Percentiles rank a stretch among this genome's conserved stretches.
These are phyloP conservation scores for Cicer yamashitae DNA, from an alignment of 306 rosid genomes.

Conservation along the genomic window DNA sequence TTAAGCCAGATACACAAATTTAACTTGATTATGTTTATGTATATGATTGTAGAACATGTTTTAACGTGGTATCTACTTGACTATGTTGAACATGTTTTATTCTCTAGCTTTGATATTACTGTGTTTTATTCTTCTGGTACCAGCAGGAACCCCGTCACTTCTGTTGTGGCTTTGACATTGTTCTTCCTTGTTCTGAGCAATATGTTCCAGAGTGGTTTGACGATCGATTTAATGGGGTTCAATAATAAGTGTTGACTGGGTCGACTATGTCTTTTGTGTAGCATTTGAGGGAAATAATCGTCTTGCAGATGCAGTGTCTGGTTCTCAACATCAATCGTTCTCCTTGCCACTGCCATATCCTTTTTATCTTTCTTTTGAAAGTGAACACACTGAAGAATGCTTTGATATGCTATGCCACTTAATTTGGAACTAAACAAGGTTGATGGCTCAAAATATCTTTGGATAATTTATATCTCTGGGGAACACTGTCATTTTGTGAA, in stretches of 20 bases:
- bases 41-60: no score
- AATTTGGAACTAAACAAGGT: background rate
- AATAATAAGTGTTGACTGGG: background rate
- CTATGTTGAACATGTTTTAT: no score
- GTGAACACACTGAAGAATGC: background rate
- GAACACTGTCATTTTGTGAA: slow-evolving; percentile 28
- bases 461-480: slow-evolving; percentile 18
- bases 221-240: background rate
- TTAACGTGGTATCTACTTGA: no score
- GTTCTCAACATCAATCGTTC: background rate
- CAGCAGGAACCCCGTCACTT: slow-evolving; percentile 14
- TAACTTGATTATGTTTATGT: no score
- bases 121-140: background rate
- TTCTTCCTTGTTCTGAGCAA: background rate
- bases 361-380: slow-evolving; percentile 26
- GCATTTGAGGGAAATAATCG: background rate
- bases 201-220: background rate
- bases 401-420: background rate
- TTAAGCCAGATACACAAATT: no score
- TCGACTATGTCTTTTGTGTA: slow-evolving; percentile 11
- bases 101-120: no score
- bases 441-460: background rate
- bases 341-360: background rate
- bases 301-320: background rate
- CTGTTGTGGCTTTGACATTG: slow-evolving; percentile 35